These are phyloP conservation scores for Cubamyces sp. DNA, from an alignment of 768 basidiomycete species.

Conservation along the genomic window DNA sequence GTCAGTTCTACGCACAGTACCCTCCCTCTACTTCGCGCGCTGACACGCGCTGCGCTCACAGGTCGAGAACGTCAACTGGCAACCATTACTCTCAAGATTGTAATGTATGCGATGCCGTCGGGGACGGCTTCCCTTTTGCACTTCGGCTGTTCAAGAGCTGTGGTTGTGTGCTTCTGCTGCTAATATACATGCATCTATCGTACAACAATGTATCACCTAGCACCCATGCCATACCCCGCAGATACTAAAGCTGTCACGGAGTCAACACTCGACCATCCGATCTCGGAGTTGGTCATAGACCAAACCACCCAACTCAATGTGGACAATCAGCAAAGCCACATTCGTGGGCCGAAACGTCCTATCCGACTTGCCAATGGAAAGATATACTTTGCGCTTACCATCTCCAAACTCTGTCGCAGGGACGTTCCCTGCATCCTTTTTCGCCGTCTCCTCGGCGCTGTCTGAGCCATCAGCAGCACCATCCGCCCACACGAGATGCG, in stretches of 20 bases:
- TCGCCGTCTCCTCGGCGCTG: too few relatives aligned
- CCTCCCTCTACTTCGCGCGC: neutral
- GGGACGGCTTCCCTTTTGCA: too few relatives aligned
- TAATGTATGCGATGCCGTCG: constrained; percentile 19
- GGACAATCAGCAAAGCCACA: neutral
- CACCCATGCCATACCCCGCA: too few relatives aligned
- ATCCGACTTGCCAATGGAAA: neutral
- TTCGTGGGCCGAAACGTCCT: neutral
- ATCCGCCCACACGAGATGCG: neutral
- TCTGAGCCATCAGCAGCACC: neutral
- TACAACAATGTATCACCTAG: too few relatives aligned
- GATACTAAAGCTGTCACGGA: neutral
- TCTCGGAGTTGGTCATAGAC: neutral
- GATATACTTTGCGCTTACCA: neutral
- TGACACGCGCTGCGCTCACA: constrained; percentile 8
- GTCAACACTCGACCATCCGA: neutral
- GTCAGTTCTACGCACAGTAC: constrained; percentile 42
- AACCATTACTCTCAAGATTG: constrained; percentile 42
- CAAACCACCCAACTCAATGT: neutral
- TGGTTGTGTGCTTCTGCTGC: neutral
- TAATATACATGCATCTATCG: neutral
- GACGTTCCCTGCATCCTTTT: neutral
- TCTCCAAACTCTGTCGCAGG: neutral
- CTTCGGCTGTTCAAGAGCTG: too few relatives aligned
- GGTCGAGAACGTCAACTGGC: constrained; percentile 65